Conservation (phyloP, 768 basidiomycete genomes). For the Lactarius pseudohatsudake region DNA sequence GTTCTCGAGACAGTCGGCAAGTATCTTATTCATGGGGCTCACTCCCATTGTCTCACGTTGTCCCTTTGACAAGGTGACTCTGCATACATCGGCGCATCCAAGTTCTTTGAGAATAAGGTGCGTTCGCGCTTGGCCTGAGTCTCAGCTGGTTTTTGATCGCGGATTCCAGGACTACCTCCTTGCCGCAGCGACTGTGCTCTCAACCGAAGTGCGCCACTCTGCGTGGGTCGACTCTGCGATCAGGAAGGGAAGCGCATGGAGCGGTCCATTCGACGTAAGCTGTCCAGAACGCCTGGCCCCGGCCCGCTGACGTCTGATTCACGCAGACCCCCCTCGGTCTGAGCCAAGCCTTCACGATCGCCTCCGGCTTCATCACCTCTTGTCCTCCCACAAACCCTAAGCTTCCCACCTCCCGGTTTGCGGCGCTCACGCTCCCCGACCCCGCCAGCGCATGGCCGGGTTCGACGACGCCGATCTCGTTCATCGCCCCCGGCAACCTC, state of each 20-base stretch:
- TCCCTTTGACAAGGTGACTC: conserved; percentile 35
- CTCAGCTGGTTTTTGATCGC: conserved; percentile 9
- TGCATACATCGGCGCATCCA: conserved; percentile 57
- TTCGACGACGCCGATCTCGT: conserved; percentile 16
- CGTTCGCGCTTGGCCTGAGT: conserved; percentile 31
- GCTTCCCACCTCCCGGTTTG: conserved; percentile 52
- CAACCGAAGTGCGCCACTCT: conserved; percentile 64
- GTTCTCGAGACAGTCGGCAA: conserved; percentile 54
- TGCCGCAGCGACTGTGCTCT: conserved; percentile 55
- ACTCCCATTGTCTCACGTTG: background rate
- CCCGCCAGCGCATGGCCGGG: conserved; percentile 24
- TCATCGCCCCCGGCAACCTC: background rate
- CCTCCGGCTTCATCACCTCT: conserved; percentile 46
- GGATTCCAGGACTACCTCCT: conserved; percentile 43
- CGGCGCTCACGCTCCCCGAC: conserved; percentile 41
- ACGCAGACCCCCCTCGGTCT: conserved; percentile 42
- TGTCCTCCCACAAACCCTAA: conserved; percentile 56
- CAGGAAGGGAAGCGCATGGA: conserved; percentile 52
- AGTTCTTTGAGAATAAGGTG: conserved; percentile 46
- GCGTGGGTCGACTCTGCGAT: conserved; percentile 58
- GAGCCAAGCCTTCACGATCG: conserved; percentile 43
- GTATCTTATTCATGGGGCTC: background rate
- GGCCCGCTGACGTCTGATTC: conserved; percentile 31
- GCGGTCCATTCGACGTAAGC: conserved; percentile 51
- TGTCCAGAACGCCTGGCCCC: background rate